Conservation (phyloP, 2,329 filamentous ascomycete species). For the Fusarium pseudograminearum region DNA sequence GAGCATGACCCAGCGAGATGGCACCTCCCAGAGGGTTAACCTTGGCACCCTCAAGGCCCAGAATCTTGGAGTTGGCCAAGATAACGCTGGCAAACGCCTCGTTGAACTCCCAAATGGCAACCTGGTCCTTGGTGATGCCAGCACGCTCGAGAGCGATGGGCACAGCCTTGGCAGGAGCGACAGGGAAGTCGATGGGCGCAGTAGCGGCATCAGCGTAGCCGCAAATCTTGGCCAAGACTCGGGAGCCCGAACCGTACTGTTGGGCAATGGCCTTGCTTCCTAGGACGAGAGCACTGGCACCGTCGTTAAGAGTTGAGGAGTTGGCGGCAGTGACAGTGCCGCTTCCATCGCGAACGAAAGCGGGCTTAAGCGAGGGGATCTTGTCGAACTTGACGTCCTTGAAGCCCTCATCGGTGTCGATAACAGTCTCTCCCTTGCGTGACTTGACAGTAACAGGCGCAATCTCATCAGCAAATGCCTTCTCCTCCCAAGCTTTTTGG, state of each 20-base stretch:
- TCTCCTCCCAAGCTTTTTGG: slow-evolving; percentile 87
- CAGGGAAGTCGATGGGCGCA: slow-evolving; percentile 92
- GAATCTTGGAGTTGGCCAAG: slow-evolving; percentile 92
- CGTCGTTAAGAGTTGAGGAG: slow-evolving; percentile 93
- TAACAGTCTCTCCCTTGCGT: slow-evolving; percentile 83
- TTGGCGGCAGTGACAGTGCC: slow-evolving; percentile 96
- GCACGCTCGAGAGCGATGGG: slow-evolving; percentile 89
- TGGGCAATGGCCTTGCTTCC: slow-evolving; percentile 84
- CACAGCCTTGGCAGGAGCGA: slow-evolving; percentile 92
- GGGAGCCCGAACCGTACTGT: slow-evolving; percentile 80
- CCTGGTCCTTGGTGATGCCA: slow-evolving; percentile 90
- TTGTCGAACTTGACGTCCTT: slow-evolving; percentile 89
- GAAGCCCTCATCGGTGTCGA: slow-evolving; percentile 90
- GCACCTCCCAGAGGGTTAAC: slow-evolving; percentile 93
- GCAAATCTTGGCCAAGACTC: slow-evolving; percentile 88
- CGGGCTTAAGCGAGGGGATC: slow-evolving; percentile 86
- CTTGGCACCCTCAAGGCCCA: slow-evolving; percentile 80
- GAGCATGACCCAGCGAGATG: slow-evolving; percentile 89
- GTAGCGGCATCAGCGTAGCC: slow-evolving; percentile 90
- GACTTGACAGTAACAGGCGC: slow-evolving; percentile 86
- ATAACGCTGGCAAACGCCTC: slow-evolving; percentile 97
- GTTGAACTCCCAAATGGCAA: slow-evolving; percentile 98
- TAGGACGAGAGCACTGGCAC: slow-evolving; percentile 88
- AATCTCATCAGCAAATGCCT: slow-evolving; percentile 89
- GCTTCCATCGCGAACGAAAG: slow-evolving; percentile 86